These are phyloP conservation scores for Rhodomyrtus psidioides DNA, from an alignment of 441 rosid species.

Conservation along the genomic window DNA sequence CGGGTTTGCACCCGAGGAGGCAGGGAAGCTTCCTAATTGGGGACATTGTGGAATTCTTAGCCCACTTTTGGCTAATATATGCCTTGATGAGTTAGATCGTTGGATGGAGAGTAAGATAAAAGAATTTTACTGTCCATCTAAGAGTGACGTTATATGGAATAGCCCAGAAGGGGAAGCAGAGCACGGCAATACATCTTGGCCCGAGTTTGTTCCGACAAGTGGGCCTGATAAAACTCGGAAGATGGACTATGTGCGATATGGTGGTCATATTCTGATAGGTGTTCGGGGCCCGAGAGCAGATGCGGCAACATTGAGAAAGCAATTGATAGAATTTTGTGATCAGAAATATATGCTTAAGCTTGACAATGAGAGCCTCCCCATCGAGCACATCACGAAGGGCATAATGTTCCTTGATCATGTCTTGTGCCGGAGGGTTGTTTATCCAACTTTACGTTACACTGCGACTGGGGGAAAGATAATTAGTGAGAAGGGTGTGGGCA, in stretches of 20 bases:
- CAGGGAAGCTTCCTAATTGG: slow-evolving; percentile 81
- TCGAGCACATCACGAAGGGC: slow-evolving; percentile 91
- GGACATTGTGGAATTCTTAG: slow-evolving; percentile 93
- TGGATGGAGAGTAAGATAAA: slow-evolving; percentile 84
- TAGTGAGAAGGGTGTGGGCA: slow-evolving; percentile 95
- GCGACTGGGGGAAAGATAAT: slow-evolving; percentile 96
- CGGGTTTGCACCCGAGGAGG: slow-evolving; percentile 97
- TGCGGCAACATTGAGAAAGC: slow-evolving; percentile 91
- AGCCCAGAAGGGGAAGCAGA: slow-evolving; percentile 87
- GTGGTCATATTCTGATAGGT: slow-evolving; percentile 91
- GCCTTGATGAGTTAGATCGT: slow-evolving; percentile 83
- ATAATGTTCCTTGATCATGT: slow-evolving; percentile 98
- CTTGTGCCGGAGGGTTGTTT: slow-evolving; percentile 87
- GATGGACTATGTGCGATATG: slow-evolving; percentile 80
- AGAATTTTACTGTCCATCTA: slow-evolving; percentile 82
- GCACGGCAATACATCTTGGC: slow-evolving; percentile 95
- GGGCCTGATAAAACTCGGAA: slow-evolving; percentile 95
- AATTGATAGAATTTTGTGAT: slow-evolving; percentile 85
- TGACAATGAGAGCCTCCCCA: slow-evolving; percentile 83
- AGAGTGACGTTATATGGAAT: slow-evolving; percentile 87
- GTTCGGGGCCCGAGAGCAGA: slow-evolving; percentile 92
- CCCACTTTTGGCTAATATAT: slow-evolving; percentile 78
- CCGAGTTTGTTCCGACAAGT: slow-evolving; percentile 93
- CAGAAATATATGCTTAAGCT: slow-evolving; percentile 85
- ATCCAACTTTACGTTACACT: slow-evolving; percentile 87